phyloP scores from a whole-genome alignment of 805 yeast genomes.

The Cyberlindnera lachancei region DNA sequence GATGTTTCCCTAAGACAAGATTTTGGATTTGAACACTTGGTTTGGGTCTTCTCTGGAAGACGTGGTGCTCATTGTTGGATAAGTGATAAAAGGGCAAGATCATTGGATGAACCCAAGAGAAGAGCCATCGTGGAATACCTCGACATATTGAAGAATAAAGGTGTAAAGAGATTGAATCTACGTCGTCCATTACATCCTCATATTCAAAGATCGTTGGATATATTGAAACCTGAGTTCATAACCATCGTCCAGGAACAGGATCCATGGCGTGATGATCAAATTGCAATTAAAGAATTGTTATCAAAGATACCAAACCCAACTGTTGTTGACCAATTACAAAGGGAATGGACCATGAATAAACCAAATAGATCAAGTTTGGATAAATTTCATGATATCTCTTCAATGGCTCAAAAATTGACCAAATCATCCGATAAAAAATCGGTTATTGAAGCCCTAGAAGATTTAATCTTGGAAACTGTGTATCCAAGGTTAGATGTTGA shows the following conservation, averaged over 20 bases:
- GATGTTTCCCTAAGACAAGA: constrained; percentile 71
- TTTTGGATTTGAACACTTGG: constrained; percentile 77
- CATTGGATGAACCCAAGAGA: constrained; percentile 64
- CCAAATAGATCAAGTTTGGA: constrained; percentile 45
- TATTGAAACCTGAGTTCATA: constrained; percentile 56
- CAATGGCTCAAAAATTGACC: constrained; percentile 33
- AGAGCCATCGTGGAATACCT: constrained; percentile 78
- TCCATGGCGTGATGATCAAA: constrained; percentile 64
- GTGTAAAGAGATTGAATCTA: constrained; percentile 41
- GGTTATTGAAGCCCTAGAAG: constrained; percentile 69
- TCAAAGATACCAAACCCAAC: constrained; percentile 52
- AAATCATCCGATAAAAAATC: constrained; percentile 38
- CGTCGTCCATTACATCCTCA: constrained; percentile 89
- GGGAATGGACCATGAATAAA: constrained; percentile 52
- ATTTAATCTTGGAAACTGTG: constrained; percentile 67
- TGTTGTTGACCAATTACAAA: constrained; percentile 43
- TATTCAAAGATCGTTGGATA: constrained; percentile 63
- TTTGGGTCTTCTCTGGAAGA: constrained; percentile 97
- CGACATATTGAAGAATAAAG: constrained; percentile 58
- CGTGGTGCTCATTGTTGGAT: constrained; percentile 99
- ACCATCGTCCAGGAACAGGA: constrained; percentile 76
- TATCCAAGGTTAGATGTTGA: constrained; percentile 93
- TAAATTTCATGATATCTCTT: constrained; percentile 77
- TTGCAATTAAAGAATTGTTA: constrained; percentile 48
- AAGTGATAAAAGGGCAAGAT: constrained; percentile 76